Conservation (phyloP, 2,329 filamentous ascomycete species). For the Penicillium sp. region DNA sequence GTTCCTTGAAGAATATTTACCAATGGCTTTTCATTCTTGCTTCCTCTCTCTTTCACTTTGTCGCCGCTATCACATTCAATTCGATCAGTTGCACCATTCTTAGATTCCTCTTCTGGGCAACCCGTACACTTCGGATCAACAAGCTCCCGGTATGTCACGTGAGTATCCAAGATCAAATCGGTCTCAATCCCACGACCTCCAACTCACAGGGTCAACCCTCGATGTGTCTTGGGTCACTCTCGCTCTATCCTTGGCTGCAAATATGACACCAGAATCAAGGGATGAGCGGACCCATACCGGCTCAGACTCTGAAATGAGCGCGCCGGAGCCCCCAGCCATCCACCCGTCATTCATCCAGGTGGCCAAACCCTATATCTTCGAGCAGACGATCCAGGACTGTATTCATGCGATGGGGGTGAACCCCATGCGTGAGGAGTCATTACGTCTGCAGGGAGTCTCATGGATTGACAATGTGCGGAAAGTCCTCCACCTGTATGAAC, state of each 20-base stretch:
- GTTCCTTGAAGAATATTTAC: constrained; percentile 64
- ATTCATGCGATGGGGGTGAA: constrained; percentile 68
- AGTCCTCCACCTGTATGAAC: constrained; percentile 69
- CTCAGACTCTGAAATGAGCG: constrained; percentile 10
- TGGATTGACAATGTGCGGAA: constrained; percentile 84
- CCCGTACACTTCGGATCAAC: constrained; percentile 9
- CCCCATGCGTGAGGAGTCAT: constrained; percentile 73
- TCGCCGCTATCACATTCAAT: no score
- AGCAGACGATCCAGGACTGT: constrained; percentile 73
- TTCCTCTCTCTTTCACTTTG: background rate
- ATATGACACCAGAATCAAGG: constrained; percentile 25
- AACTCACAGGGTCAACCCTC: constrained; percentile 4
- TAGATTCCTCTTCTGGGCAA: background rate
- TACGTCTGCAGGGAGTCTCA: constrained; percentile 79
- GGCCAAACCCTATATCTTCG: constrained; percentile 73
- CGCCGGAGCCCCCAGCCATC: constrained; percentile 44
- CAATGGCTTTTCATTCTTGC: no score
- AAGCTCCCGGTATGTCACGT: constrained; percentile 1
- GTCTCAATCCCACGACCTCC: background rate
- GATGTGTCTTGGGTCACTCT: constrained; percentile 1
- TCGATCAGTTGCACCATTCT: background rate
- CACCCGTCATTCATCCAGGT: constrained; percentile 64
- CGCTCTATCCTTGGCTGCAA: background rate
- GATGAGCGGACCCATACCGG: constrained; percentile 14
- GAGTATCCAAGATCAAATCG: background rate